Conservation (phyloP, 1,139 yeast species). For the Debaryomyces sp. region DNA sequence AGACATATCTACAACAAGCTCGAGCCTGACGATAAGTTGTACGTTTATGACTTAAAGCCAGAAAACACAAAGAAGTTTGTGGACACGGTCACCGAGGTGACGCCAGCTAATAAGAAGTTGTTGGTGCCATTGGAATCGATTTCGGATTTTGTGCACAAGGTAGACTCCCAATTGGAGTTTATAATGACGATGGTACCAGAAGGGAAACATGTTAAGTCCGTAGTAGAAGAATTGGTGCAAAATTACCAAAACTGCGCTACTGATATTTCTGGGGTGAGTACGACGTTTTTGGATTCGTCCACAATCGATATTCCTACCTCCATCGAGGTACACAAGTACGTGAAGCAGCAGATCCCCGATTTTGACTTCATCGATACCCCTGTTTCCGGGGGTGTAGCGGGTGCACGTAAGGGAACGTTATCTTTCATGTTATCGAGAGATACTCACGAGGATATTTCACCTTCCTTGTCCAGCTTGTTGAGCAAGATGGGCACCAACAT, state of each 20-base stretch:
- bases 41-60: slow-evolving; percentile 47
- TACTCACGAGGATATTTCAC: slow-evolving; percentile 27
- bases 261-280: slow-evolving; percentile 15
- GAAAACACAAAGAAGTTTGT: slow-evolving; percentile 33
- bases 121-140: slow-evolving; percentile 27
- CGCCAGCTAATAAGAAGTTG: slow-evolving; percentile 24
- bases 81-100: slow-evolving; percentile 24
- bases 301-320: slow-evolving; percentile 60
- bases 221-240: slow-evolving; percentile 43
- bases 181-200: slow-evolving; percentile 63
- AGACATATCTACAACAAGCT: slow-evolving; percentile 50
- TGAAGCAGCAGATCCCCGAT: slow-evolving; percentile 32
- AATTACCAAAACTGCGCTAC: slow-evolving; percentile 23
- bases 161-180: slow-evolving; percentile 42
- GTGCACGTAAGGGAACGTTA: slow-evolving; percentile 58
- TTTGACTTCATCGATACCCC: slow-evolving; percentile 60
- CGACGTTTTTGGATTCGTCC: slow-evolving; percentile 53
- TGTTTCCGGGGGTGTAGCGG: slow-evolving; percentile 64
- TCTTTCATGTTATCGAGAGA: slow-evolving; percentile 59
- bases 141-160: slow-evolving; percentile 36
- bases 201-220: slow-evolving; percentile 53
- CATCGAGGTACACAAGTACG: slow-evolving; percentile 39
- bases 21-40: slow-evolving; percentile 41
- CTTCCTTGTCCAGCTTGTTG: slow-evolving; percentile 33
- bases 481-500: slow-evolving; percentile 54